Base-by-base conservation (phyloP, 495 filamentous ascomycete genomes). In the Friedmanniomyces simplex region DNA sequence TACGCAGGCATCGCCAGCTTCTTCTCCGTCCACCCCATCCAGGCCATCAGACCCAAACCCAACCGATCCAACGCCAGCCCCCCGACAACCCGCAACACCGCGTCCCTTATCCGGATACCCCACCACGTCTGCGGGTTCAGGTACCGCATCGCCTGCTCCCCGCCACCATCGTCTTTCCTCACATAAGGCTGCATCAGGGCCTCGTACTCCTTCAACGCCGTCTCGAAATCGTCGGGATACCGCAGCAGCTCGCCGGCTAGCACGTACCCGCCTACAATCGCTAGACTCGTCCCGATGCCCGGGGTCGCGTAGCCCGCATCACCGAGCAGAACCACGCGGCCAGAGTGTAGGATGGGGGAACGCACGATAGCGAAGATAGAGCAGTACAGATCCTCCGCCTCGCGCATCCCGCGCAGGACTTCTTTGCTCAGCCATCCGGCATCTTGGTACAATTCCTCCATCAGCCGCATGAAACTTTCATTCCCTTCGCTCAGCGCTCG, bases 351-450 rank as follows among this genome's bases (percentile, higher is more conserved):
- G 25, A 50, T 55, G 0, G 60, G 48, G 36, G 52, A 32, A 22
- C 55, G 39, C 14, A 62, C 59, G 30, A 58, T 51, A 1, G 52
- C 63, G 21, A 54, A 51, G 20, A 50, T n/a, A 7, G 45, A 49
- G 57, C 56, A 53, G 61, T 66, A 66, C 41, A 64, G 60, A 47
- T 66, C 63, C 2, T 63, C 61, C 14, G 57, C 34, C 26, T 54
- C 14, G 14, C 63, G 52, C 63, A 66, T 66, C 14, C 57, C 61
- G 48, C 54, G 34, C 41, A 66, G 43, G 6, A 66, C 26, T 20
- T 63, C 42, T 16, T 47, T 18, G 25, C 60, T 52, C 41, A 61
- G 62, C 53, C 55, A 67, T 13, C 59, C 52, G 3, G 58, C 57
- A 41, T 63, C 52, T 24, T 61, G 26, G 50, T 51, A 63, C n/a